Evolutionary conservation across 2,329 filamentous ascomycete species (phyloP).

Genomic region (Arthrobotrys iridis): DNA sequence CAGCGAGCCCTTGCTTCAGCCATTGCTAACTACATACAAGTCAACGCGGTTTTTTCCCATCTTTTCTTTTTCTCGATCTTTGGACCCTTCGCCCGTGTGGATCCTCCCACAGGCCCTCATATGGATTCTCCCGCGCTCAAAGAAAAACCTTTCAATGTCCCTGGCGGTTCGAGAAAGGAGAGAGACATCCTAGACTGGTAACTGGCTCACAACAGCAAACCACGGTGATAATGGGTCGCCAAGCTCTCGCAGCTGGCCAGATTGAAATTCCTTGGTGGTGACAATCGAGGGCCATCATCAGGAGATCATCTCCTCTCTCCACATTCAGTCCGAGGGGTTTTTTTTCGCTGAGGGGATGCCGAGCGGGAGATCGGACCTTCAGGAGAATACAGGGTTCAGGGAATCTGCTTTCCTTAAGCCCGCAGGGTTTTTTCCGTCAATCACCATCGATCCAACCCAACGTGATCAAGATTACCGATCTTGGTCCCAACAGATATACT

Average conservation of each 20-base stretch:
- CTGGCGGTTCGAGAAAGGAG: too few relatives aligned
- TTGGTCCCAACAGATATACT: conserved; percentile 1
- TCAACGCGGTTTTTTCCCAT: too few relatives aligned
- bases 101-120: conserved; percentile 11
- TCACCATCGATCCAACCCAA: background rate
- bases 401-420: background rate
- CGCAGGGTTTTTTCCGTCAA: background rate
- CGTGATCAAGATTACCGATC: background rate
- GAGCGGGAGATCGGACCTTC: conserved; percentile 47
- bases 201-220: conserved; percentile 9
- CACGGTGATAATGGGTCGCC: background rate
- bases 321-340: conserved; percentile 20
- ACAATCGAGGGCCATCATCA: conserved; percentile 11
- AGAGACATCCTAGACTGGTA: background rate
- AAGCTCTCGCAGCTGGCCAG: background rate
- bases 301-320: background rate
- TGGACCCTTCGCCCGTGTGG: too few relatives aligned
- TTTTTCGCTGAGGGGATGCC: background rate
- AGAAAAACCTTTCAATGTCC: conserved; percentile 1
- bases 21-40: conserved; percentile 1
- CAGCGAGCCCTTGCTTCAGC: conserved; percentile 36
- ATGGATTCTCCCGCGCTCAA: background rate
- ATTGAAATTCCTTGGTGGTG: background rate
- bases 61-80: too few relatives aligned
- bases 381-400: conserved; percentile 2